Percentiles rank a stretch among this genome's conserved stretches.
Evolutionary conservation across 441 rosid genomes (phyloP).

Genomic region (Capsella rubella): DNA sequence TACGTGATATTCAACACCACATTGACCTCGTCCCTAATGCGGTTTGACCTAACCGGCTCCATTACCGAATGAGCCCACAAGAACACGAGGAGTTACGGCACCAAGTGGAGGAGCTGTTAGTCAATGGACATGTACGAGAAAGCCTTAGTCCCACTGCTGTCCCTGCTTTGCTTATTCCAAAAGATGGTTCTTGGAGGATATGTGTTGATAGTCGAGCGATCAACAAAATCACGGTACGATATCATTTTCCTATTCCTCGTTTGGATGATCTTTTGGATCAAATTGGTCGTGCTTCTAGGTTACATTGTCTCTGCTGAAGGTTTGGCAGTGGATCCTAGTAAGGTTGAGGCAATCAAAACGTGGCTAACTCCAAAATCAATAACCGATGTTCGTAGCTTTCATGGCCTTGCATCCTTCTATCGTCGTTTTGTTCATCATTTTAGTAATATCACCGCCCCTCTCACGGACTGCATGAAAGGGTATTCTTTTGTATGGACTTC

Average conservation of each 20-base stretch:
- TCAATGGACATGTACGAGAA: not conserved
- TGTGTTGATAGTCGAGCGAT: not conserved
- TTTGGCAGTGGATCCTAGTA: no score
- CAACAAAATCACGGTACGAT: not conserved
- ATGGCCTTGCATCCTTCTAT: no score
- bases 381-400: no score
- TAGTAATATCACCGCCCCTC: no score
- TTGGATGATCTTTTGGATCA: not conserved
- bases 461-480: no score
- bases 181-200: not conserved
- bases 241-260: not conserved
- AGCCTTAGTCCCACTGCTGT: not conserved
- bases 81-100: not conserved
- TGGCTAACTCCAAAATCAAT: no score
- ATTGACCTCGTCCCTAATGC: not conserved
- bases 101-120: not conserved
- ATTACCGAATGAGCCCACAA: not conserved
- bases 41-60: rapidly evolving
- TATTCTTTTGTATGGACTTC: no score
- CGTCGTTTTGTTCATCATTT: no score
- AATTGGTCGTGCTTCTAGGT: not conserved
- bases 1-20: not conserved
- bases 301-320: no score
- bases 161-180: not conserved
- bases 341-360: no score